These are phyloP conservation scores for Colletotrichum simmondsii DNA, from an alignment of 2,329 filamentous ascomycete species.

Conservation along the genomic window DNA sequence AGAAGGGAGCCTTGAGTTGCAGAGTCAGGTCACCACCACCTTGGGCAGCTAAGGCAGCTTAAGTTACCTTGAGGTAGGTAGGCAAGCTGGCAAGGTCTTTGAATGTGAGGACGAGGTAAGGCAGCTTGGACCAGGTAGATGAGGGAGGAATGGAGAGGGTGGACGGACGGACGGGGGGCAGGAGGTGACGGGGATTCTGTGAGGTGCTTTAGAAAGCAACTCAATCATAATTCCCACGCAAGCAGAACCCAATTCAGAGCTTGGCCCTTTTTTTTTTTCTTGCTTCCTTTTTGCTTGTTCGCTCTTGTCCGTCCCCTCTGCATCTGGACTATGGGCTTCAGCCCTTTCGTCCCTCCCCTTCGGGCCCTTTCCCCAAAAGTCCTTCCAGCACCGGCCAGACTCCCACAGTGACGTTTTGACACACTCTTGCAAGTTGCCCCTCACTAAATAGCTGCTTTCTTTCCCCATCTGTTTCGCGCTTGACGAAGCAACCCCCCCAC, in stretches of 20 bases:
- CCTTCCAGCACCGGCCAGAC: not conserved
- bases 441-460: conserved; percentile 5
- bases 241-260: not conserved
- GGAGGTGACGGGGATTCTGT: not conserved
- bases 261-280: not conserved
- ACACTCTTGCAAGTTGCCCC: conserved; percentile 5
- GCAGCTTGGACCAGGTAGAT: not conserved
- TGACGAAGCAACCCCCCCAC: conserved; percentile 14
- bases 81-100: not conserved
- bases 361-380: conserved; percentile 6
- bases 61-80: not conserved
- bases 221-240: conserved; percentile 1
- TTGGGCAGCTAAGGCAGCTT: not conserved
- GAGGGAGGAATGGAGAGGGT: not conserved
- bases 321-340: not conserved
- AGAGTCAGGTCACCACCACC: not conserved
- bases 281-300: not conserved
- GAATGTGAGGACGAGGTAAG: not conserved
- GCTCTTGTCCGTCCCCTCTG: not conserved
- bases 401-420: conserved; percentile 2
- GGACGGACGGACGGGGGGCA: not conserved
- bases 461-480: conserved; percentile 18
- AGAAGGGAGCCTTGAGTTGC: not conserved
- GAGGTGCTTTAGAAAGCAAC: not conserved
- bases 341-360: not conserved